Base-by-base conservation (phyloP, 805 yeast species). In the Debaryomyces maramus region DNA sequence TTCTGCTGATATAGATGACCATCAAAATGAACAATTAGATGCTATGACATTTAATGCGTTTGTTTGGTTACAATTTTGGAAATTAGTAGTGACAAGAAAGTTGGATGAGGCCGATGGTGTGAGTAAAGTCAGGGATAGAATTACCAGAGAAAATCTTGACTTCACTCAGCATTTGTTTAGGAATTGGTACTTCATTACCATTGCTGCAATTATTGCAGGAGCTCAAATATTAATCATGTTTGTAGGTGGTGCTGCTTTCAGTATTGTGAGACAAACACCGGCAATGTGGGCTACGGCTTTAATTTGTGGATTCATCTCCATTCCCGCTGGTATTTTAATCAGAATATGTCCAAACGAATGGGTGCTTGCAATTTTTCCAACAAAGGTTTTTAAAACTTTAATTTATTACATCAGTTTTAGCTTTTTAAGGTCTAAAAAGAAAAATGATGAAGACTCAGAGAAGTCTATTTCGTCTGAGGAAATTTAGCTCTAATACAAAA, bases 51-150 rank as follows among this genome's bases (percentile, higher is more conserved):
- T 93, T 72, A 93, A 93, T 62, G 75, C 98, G 0, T 93, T 93
- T 72, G 98, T 93, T 34, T 93, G 99, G 99, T 72, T 93, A 63
- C 99, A 93, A 68, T 85, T 93, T 59, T 93, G 93, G 78, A 89
- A 91, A 52, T 74, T 93, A 65, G 80, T 91, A 56, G 95, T 88
- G 31, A 83, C 96, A 13, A 80, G 99, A 56, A 86, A 95, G 48
- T 70, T 93, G 43, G 97, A 93, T 63, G 95, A 86, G 64, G 89
- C 83, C 40, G 90, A 83, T 51, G 88, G 84, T 16, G 68, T 84
- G 19, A 67, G 68, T 2, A 69, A 61, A 2, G 68, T 85, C 36
- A 70, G 69, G 44, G 84, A 74, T 21, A 75, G 95, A 56, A 70
- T 83, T 36, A 75, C 82, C 8, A 47, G 63, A 15, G 76, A 78